Evolutionary conservation across 352 stramenopile genomes (phyloP), one percentile per base, ranked within the genome.

Genomic region (Aphanomyces euteiches): DNA sequence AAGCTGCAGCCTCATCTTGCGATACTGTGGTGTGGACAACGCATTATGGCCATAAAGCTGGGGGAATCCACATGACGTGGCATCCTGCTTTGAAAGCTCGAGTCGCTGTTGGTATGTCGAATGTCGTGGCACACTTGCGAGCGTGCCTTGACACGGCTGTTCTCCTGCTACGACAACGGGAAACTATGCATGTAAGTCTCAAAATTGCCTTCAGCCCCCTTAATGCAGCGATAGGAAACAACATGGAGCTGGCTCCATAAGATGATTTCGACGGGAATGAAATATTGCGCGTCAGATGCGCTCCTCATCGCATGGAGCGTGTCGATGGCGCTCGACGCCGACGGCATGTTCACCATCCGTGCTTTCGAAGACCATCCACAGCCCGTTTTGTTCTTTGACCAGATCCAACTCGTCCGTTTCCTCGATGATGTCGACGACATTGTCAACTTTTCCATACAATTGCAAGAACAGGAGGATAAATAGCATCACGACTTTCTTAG

Each of bases 381-480:
- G 39, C 82, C 85, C 0, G 72, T 90, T 28, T 60, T 74, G 37
- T 89, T 84, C 61, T 79, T 79, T 37, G 82, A 92, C 53, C 79
- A 90, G 43, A 64, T 89, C 34, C 72, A 83, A 1, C 58, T 90
- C 39, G 66, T 90, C 5, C 76, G 83, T 36, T 74, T 89, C 48
- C 82, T 92, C 36, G 63, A 90, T 43, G 79, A 91, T 21, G 72
- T 82, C 36, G 84, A 93, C 66, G 83, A 90, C 58, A 66, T 92
- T 38, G 69, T 87, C 38, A 90, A 88, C 47, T 82, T 87, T 66
- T 90, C 83, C 81, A 87, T 92, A 64, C 83, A 92, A 61, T 79
- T 87, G 39, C 74, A 78, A 57, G 36, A 57, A 17, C 56, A 72
- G 12, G 48, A 67, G 19, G 40, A 19, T 64, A 34, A 13, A 13